These are phyloP conservation scores for Colletotrichum filicis DNA, from an alignment of 2,329 filamentous ascomycete genomes.

Conservation along the genomic window DNA sequence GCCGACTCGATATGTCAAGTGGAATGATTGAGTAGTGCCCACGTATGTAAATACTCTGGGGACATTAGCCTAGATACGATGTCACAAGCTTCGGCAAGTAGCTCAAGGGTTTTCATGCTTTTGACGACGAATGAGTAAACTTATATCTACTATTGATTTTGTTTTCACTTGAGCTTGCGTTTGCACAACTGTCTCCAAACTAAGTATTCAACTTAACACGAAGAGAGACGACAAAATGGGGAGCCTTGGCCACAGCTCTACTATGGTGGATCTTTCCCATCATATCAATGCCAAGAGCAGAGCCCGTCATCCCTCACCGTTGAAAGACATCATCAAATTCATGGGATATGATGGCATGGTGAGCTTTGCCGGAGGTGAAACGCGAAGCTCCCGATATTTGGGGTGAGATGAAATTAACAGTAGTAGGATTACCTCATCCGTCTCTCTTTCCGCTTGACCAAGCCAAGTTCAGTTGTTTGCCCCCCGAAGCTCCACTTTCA, in stretches of 20 bases:
- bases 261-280: constrained; percentile 41
- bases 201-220: too few species aligned
- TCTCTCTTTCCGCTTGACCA: constrained; percentile 42
- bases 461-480: constrained; percentile 31
- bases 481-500: constrained; percentile 2
- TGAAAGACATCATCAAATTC: constrained; percentile 48
- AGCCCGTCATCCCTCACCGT: constrained; percentile 43
- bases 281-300: constrained; percentile 44
- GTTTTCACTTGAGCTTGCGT: too few species aligned
- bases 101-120: neutral
- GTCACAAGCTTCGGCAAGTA: neutral
- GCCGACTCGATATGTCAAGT: neutral
- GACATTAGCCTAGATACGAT: neutral
- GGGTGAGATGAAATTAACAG: neutral
- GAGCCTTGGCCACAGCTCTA: neutral
- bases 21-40: too few species aligned
- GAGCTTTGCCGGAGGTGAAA: constrained; percentile 43
- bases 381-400: too few species aligned
- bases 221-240: neutral
- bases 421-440: constrained; percentile 41
- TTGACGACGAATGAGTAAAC: neutral
- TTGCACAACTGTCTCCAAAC: neutral
- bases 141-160: neutral
- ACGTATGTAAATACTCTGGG: neutral
- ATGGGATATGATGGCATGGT: constrained; percentile 48